These are phyloP conservation scores for Fusarium nelsonii DNA, from an alignment of 2,329 filamentous ascomycete species.

Conservation along the genomic window DNA sequence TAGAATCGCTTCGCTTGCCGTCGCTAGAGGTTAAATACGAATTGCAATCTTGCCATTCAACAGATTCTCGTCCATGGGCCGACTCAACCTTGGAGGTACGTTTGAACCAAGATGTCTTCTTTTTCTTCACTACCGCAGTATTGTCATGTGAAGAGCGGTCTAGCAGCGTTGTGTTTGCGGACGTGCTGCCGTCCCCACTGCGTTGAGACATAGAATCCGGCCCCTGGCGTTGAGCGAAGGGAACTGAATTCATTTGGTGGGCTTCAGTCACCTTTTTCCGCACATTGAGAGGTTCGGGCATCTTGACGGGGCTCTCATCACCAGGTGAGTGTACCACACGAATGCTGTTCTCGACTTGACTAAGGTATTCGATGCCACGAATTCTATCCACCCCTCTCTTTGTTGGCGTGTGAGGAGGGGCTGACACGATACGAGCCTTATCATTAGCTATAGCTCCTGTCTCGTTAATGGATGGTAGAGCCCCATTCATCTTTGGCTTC, in stretches of 20 bases:
- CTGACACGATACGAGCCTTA: conserved; percentile 62
- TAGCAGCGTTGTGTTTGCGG: conserved; percentile 27
- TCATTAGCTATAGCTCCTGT: conserved; percentile 49
- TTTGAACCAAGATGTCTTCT: conserved; percentile 66
- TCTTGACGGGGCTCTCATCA: conserved; percentile 50
- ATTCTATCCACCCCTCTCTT: conserved; percentile 51
- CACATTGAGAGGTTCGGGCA: conserved; percentile 57
- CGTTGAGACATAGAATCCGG: conserved; percentile 23
- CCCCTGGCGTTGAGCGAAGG: conserved; percentile 34
- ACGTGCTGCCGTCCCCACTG: not conserved
- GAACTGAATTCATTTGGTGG: conserved; percentile 37
- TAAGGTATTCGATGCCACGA: conserved; percentile 59
- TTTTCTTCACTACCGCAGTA: conserved; percentile 53
- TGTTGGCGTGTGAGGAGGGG: conserved; percentile 55
- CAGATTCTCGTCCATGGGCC: conserved; percentile 40
- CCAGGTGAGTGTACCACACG: conserved; percentile 66
- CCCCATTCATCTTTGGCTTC: conserved; percentile 53
- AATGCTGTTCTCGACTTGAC: conserved; percentile 64
- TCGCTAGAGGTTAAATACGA: conserved; percentile 44
- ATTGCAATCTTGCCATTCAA: conserved; percentile 48
- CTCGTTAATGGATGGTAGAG: conserved; percentile 65
- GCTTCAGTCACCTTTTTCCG: conserved; percentile 54
- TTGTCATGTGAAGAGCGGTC: conserved; percentile 34
- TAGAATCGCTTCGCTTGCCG: conserved; percentile 44
- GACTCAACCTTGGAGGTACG: conserved; percentile 57